These are phyloP conservation scores for Pseudopithomyces maydicus DNA, from an alignment of 2,329 filamentous ascomycete species.

Conservation along the genomic window DNA sequence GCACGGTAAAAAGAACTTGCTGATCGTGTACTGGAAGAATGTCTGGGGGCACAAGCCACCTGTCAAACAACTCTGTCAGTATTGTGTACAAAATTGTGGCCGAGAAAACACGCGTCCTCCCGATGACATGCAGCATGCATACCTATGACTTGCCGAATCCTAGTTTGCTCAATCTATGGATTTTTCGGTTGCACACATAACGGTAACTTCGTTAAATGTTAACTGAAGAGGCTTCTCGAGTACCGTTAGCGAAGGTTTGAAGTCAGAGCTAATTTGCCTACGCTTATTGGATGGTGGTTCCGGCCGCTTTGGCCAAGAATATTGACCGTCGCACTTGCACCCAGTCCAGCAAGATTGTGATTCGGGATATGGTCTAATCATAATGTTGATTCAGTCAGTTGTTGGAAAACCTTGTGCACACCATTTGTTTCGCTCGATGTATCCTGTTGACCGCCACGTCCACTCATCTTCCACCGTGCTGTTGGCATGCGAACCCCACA, in stretches of 20 bases:
- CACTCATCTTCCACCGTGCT: conserved; percentile 16
- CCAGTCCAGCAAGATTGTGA: not conserved
- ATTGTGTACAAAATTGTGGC: not conserved
- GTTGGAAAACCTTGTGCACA: not conserved
- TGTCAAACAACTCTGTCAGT: not conserved
- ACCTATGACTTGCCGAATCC: not conserved
- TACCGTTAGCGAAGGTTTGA: not conserved
- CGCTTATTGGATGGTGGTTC: not conserved
- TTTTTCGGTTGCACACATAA: not conserved
- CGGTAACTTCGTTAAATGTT: not conserved
- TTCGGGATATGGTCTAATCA: not conserved
- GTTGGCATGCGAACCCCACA: conserved; percentile 34
- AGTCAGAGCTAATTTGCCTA: not conserved
- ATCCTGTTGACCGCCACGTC: not conserved
- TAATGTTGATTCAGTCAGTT: not conserved
- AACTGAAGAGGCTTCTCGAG: not conserved
- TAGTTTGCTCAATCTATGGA: not conserved
- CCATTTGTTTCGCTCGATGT: not conserved
- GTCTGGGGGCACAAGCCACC: not conserved
- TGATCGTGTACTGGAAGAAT: not conserved
- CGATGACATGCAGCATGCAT: not conserved
- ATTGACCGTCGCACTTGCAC: not conserved
- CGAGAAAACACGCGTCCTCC: not conserved
- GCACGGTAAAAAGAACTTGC: not conserved
- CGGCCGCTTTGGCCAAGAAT: not conserved